Percentiles rank a stretch among this genome's conserved stretches.
Evolutionary conservation across 345 rosid genomes (phyloP).

Genomic region (Carallia brachiata): DNA sequence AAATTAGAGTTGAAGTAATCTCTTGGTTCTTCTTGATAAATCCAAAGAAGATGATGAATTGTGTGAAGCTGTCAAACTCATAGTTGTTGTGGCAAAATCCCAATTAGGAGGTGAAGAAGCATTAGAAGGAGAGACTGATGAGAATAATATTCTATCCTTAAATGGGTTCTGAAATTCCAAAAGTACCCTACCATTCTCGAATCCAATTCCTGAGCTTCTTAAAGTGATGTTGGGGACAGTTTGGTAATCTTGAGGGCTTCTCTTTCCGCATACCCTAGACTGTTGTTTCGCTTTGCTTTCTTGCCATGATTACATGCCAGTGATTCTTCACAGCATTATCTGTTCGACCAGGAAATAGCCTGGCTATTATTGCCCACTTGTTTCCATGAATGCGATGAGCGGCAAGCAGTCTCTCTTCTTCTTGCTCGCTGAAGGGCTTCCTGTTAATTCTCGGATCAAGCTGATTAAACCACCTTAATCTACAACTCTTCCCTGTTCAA

Average conservation of each 20-base stretch:
- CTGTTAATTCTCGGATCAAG: conserved; percentile 37
- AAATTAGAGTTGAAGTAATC: conserved; percentile 27
- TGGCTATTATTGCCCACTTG: conserved; percentile 35
- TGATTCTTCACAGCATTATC: conserved; percentile 37
- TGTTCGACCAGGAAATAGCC: conserved; percentile 33
- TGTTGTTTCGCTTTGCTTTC: conserved; percentile 32
- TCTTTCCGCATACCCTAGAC: conserved; percentile 34
- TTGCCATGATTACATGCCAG: conserved; percentile 35
- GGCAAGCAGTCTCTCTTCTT: conserved; percentile 28
- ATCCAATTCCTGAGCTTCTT: conserved; percentile 26
- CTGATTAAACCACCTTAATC: conserved; percentile 39
- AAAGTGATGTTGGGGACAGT: conserved; percentile 11
- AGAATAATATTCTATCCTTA: conserved; percentile 26
- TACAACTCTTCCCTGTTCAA: conserved; percentile 31
- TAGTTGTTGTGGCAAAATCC: conserved; percentile 26
- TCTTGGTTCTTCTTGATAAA: conserved; percentile 29
- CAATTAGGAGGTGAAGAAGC: conserved; percentile 33
- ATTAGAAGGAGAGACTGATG: conserved; percentile 26
- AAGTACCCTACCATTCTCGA: conserved; percentile 22
- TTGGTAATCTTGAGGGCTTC: conserved; percentile 30
- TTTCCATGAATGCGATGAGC: conserved; percentile 36
- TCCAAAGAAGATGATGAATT: conserved; percentile 26
- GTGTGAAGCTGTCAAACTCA: conserved; percentile 14
- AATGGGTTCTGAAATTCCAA: conserved; percentile 35
- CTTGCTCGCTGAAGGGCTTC: conserved; percentile 28